These are phyloP conservation scores for Stenogyne calaminthoides DNA, from an alignment of 305 asterid species.

Conservation along the genomic window DNA sequence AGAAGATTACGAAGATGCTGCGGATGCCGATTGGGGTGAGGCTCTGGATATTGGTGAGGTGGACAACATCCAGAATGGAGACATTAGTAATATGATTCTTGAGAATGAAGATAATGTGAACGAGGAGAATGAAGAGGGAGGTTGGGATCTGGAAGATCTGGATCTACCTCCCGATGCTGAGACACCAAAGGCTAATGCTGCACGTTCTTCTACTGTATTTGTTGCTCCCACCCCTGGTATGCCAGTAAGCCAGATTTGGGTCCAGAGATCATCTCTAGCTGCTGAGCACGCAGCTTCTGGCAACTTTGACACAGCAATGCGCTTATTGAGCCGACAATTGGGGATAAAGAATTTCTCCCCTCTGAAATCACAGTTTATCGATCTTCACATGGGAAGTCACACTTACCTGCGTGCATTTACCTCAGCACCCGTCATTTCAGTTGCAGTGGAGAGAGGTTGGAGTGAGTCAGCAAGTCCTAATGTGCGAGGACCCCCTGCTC, in stretches of 20 bases:
- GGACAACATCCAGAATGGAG: constrained; percentile 55
- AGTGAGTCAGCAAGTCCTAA: constrained; percentile 70
- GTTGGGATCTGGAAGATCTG: constrained; percentile 78
- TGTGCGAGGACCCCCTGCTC: constrained; percentile 85
- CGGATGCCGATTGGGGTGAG: constrained; percentile 85
- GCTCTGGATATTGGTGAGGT: constrained; percentile 64
- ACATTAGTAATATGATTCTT: constrained; percentile 27
- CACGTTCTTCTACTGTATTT: constrained; percentile 60
- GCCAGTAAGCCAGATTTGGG: constrained; percentile 91
- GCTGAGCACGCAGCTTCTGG: constrained; percentile 91
- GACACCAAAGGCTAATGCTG: constrained; percentile 52
- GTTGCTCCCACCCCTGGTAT: constrained; percentile 71
- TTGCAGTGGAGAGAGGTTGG: constrained; percentile 87
- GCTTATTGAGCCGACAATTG: constrained; percentile 66
- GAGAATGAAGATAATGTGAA: constrained; percentile 39
- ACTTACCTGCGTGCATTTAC: constrained; percentile 68
- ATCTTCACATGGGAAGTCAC: constrained; percentile 81
- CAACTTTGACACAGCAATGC: constrained; percentile 81
- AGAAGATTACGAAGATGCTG: constrained; percentile 74
- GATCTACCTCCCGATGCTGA: constrained; percentile 65
- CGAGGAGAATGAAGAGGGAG: constrained; percentile 53
- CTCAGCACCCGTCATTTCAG: constrained; percentile 62
- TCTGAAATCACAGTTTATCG: constrained; percentile 55
- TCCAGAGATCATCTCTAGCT: constrained; percentile 74
- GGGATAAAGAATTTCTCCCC: constrained; percentile 67